These are phyloP conservation scores for Globisporangium cystogenes DNA, from an alignment of 352 stramenopile genomes.

Conservation along the genomic window DNA sequence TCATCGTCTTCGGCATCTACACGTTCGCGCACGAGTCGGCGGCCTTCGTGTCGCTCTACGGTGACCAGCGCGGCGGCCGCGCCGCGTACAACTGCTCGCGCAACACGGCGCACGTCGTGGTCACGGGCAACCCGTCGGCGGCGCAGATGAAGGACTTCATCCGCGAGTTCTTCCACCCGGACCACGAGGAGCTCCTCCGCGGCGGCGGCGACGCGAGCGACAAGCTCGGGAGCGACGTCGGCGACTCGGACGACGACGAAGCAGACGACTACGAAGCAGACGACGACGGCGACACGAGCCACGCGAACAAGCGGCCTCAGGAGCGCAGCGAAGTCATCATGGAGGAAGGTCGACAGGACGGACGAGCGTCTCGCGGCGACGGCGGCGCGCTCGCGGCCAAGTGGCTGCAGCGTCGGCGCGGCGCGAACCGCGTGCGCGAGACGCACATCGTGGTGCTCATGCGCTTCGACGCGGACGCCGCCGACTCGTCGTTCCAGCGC, in stretches of 20 bases:
- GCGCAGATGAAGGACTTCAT: constrained; percentile 85
- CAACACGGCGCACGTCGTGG: constrained; percentile 78
- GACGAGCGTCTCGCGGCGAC: not conserved
- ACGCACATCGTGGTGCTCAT: constrained; percentile 80
- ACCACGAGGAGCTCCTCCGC: constrained; percentile 55
- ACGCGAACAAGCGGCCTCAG: no score
- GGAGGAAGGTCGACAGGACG: constrained; percentile 8
- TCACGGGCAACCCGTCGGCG: constrained; percentile 75
- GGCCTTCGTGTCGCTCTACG: constrained; percentile 71
- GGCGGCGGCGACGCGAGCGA: not conserved
- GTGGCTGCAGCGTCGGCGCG: constrained; percentile 53
- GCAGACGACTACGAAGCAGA: no score
- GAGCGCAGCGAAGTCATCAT: not conserved
- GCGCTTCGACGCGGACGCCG: constrained; percentile 55
- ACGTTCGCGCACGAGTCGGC: constrained; percentile 83
- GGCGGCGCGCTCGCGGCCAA: constrained; percentile 15
- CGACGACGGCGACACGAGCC: no score
- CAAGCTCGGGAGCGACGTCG: not conserved
- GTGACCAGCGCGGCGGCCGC: constrained; percentile 48
- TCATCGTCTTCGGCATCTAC: constrained; percentile 87
- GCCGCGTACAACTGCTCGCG: constrained; percentile 58
- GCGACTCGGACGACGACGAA: not conserved
- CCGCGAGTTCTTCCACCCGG: constrained; percentile 85
- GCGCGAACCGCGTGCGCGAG: constrained; percentile 46
- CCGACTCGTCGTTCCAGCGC: constrained; percentile 43